Base-by-base conservation (phyloP, 192 early-diverging fungal genomes). In the Umbelopsis sp. region DNA sequence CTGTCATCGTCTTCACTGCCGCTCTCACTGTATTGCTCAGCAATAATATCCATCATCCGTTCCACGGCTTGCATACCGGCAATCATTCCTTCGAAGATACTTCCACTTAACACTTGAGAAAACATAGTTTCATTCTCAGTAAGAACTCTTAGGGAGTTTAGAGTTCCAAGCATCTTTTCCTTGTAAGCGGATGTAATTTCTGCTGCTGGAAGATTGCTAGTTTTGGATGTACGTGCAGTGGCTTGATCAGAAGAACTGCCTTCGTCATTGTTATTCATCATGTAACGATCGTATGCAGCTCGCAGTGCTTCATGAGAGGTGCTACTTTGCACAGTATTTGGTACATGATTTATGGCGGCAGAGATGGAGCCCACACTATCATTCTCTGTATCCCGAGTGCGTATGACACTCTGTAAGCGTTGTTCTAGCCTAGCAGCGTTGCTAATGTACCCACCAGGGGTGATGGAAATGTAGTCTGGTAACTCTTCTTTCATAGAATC, bases 401-500 rank as follows among this genome's bases (percentile, higher is more conserved):
- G 56, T 34, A 5, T 32, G 7, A 62, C 56, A 29, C 29, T 31
- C 12, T 74, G 68, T 8, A 74, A 22, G 32, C 26, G 34, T 41
- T 26, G 10, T 4, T 74, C 73, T n/a, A 69, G 45, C 12, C 68
- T 66, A 16, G 53, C 59, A 20, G 67, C 73, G 49, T 70, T 74
- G 31, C 66, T 53, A 6, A 74, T 74, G 8, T 31, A 50, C 9
- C 73, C 73, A 36, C 51, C 38, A 3, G 68, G 32, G 29, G 41
- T 70, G 1, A 70, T 68, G 7, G 69, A 47, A 24, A 74, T 74
- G 29, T 74, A 74, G 20, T 74, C 68, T 34, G 73, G 52, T 24
- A 49, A 34, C 26, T 62, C 56, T 34, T 62, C 56, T n/a, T 62
- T 62, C 4, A 29, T 16, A 2, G 31, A 36, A 5, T 62, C 56